phyloP scores from a whole-genome alignment of 192 early-diverging fungal species.

The Borealophlyctis nickersoniae region DNA sequence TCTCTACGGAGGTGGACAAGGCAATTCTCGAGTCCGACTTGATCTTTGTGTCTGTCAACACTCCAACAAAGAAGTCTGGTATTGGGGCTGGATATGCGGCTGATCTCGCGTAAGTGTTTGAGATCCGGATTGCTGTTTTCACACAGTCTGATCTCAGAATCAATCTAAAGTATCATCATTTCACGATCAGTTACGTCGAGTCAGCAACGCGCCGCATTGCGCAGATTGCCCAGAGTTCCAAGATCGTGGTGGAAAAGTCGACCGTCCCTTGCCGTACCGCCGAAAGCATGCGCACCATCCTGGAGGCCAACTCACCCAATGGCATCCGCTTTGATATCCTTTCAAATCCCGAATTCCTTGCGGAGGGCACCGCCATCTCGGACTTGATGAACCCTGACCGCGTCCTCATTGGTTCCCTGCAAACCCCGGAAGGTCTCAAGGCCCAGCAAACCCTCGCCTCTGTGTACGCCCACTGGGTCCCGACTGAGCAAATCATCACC shows the following conservation, averaged over 20 bases:
- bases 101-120: constrained; percentile 72
- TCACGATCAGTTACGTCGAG: constrained; percentile 79
- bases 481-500: constrained; percentile 78
- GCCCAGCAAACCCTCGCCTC: constrained; percentile 75
- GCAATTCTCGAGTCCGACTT: constrained; percentile 78
- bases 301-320: constrained; percentile 70
- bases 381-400: constrained; percentile 86
- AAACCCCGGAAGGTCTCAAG: constrained; percentile 62
- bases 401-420: constrained; percentile 81
- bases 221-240: constrained; percentile 68
- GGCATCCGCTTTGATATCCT: constrained; percentile 79
- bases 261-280: constrained; percentile 93
- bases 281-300: constrained; percentile 75
- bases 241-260: constrained; percentile 93
- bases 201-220: constrained; percentile 81
- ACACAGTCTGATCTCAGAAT: no score
- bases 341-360: constrained; percentile 94
- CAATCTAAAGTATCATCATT: no score
- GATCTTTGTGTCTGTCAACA: constrained; percentile 92
- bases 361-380: constrained; percentile 84
- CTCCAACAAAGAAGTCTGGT: constrained; percentile 77
- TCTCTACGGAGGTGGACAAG: constrained; percentile 76
- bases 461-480: constrained; percentile 88
- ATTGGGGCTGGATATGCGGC: constrained; percentile 78
- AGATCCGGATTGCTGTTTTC: no score